Evolutionary conservation across 129 eudicot species (phyloP), one percentile per base, ranked within the genome.

Genomic region (Silybum marianum): DNA sequence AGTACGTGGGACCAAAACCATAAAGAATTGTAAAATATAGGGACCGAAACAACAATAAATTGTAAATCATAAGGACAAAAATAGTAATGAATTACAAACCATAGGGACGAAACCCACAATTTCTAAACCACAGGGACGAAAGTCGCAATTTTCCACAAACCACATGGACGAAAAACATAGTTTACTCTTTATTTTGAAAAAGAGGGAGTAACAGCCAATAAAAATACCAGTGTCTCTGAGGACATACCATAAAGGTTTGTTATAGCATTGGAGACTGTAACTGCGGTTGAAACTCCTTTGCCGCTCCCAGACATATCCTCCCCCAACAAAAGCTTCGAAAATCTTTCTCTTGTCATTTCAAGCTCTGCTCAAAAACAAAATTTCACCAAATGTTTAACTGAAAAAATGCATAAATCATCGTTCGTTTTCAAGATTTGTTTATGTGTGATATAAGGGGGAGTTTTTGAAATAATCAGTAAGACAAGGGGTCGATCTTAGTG

Each of bases 231-330:
- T 8, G 42, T 9, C 10, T 10, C 39, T 3, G 4, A 34, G 39
- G 39, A 34, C 32, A 34, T 84, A 93, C 98, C 98, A 81, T 93
- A 93, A 51, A 93, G 94, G 42, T 93, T 93, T 80, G 98, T 93
- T 18, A 91, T 89, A 78, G 98, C 90, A 85, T 93, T 93, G 38
- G 98, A 93, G 79, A 93, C 82, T 1, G 97, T 78, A 39, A 93
- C 94, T 26, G 98, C 97, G 1, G 97, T 91, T 78, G 89, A 88
- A 60, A 93, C 98, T 16, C 98, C 98, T 83, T 93, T 93, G 16
- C 94, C 98, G 77, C 93, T 73, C 16, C 98, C 98, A 12, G 98
- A 93, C 98, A 93, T 93, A 83, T 93, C 98, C 75, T 93, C 96
- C 4, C 98, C 98, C 58, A 93, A 79, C 83, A 93, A 73, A 62